Conservation (phyloP, 805 yeast genomes). For the Myxozyma udenii region DNA sequence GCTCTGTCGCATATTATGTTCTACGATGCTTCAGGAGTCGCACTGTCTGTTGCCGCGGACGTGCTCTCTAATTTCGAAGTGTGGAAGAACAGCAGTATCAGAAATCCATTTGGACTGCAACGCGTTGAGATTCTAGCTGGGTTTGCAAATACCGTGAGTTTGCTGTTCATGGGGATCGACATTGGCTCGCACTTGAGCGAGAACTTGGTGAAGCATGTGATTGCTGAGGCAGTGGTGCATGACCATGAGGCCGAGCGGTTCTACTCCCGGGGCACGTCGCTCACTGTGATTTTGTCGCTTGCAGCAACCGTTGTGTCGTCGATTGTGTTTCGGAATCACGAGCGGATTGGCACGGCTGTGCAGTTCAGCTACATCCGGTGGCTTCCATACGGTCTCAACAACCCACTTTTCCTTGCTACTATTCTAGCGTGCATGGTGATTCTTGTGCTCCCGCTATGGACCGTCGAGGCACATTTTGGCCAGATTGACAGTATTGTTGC, state of each 20-base stretch:
- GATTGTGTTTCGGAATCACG: conserved; percentile 38
- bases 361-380: conserved; percentile 18
- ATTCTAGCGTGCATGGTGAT: conserved; percentile 4
- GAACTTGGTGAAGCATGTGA: conserved; percentile 44
- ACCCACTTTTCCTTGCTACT: conserved; percentile 20
- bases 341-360: conserved; percentile 34
- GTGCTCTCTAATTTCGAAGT: conserved; percentile 88
- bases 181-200: conserved; percentile 82
- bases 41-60: conserved; percentile 66
- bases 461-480: conserved; percentile 31
- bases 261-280: conserved; percentile 17
- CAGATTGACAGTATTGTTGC: conserved; percentile 39
- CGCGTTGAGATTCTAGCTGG: conserved; percentile 83
- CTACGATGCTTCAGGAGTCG: conserved; percentile 78
- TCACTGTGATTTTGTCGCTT: conserved; percentile 29
- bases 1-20: conserved; percentile 84
- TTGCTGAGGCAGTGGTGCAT: conserved; percentile 19
- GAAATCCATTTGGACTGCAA: conserved; percentile 91
- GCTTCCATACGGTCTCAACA: conserved; percentile 24
- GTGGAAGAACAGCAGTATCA: conserved; percentile 78
- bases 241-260: conserved; percentile 26
- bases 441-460: conserved; percentile 15
- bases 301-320: conserved; percentile 39
- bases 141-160: conserved; percentile 78
- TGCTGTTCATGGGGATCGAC: conserved; percentile 89